Conservation (phyloP, 768 basidiomycete species). For the Termitomyces titanicus region DNA sequence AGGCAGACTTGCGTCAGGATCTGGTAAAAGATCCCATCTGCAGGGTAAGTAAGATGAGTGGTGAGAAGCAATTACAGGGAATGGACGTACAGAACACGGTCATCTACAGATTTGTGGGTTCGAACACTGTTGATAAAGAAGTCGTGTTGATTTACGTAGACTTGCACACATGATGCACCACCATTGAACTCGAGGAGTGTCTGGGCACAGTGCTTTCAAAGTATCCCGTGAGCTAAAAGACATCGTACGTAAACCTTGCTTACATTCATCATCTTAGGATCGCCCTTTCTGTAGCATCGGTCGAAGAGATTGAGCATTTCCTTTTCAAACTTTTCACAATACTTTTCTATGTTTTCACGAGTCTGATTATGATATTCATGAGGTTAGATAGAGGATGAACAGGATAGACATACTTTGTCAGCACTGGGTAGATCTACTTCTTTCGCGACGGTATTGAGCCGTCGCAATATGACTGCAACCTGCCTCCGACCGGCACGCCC, state of each 20-base stretch:
- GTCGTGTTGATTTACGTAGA: constrained; percentile 99
- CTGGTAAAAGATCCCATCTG: constrained; percentile 81
- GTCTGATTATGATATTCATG: constrained; percentile 44
- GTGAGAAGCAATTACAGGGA: not conserved
- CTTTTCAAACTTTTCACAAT: constrained; percentile 98
- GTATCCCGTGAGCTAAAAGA: not conserved
- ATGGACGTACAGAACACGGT: constrained; percentile 49
- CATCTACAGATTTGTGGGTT: constrained; percentile 51
- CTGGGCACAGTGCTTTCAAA: constrained; percentile 87
- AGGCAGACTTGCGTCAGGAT: constrained; percentile 77
- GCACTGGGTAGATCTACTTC: constrained; percentile 87
- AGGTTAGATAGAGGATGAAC: not conserved
- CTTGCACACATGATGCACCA: constrained; percentile 93
- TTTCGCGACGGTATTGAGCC: constrained; percentile 84
- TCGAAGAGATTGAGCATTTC: constrained; percentile 97
- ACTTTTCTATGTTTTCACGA: constrained; percentile 89
- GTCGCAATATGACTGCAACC: constrained; percentile 82
- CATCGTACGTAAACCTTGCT: constrained; percentile 18
- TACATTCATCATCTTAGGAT: constrained; percentile 99
- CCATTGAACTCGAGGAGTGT: constrained; percentile 98
- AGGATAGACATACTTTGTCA: constrained; percentile 53
- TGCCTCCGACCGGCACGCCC: constrained; percentile 86
- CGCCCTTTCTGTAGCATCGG: constrained; percentile 91
- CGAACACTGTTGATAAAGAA: constrained; percentile 96
- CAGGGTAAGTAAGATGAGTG: not conserved